Conservation (phyloP, 495 filamentous ascomycete genomes). For the Pyrenula aspistea region DNA sequence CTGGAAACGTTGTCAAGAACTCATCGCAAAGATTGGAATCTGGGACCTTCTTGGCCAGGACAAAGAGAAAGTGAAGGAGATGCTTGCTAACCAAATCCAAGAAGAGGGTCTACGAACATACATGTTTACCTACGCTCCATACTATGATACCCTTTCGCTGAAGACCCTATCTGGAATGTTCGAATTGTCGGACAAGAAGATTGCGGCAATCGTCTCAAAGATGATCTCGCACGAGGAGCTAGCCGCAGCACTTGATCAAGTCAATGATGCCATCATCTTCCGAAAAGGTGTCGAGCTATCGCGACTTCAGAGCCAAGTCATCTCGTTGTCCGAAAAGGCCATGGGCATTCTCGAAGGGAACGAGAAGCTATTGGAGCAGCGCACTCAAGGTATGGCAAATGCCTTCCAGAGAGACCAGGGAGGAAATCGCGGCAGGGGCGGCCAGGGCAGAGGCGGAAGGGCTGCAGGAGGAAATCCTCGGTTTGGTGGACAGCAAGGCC, state of each 20-base stretch:
- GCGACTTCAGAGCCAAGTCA: conserved; percentile 84
- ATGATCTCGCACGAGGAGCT: conserved; percentile 99
- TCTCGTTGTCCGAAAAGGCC: conserved; percentile 92
- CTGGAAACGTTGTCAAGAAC: conserved; percentile 90
- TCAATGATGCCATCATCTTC: conserved; percentile 96
- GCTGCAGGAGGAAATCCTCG: conserved; percentile 55
- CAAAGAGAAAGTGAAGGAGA: conserved; percentile 81
- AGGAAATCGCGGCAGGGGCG: conserved; percentile 59
- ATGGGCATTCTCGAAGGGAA: conserved; percentile 91
- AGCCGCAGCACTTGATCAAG: conserved; percentile 90
- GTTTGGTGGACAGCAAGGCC: conserved; percentile 31
- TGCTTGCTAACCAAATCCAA: conserved; percentile 95
- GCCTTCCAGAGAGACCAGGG: conserved; percentile 81
- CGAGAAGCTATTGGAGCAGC: conserved; percentile 90
- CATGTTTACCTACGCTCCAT: conserved; percentile 98
- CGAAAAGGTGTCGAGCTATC: conserved; percentile 97
- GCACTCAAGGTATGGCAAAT: conserved; percentile 89
- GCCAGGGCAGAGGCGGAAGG: conserved; percentile 45
- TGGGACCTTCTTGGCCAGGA: conserved; percentile 88
- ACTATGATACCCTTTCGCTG: conserved; percentile 93
- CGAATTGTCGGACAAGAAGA: conserved; percentile 81
- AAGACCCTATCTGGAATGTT: conserved; percentile 85
- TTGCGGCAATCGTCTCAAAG: conserved; percentile 87
- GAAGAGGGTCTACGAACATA: conserved; percentile 97
- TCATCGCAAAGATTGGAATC: conserved; percentile 96